These are phyloP conservation scores for Thymus mandschuricus DNA, from an alignment of 257 asterid genomes.

Conservation along the genomic window DNA sequence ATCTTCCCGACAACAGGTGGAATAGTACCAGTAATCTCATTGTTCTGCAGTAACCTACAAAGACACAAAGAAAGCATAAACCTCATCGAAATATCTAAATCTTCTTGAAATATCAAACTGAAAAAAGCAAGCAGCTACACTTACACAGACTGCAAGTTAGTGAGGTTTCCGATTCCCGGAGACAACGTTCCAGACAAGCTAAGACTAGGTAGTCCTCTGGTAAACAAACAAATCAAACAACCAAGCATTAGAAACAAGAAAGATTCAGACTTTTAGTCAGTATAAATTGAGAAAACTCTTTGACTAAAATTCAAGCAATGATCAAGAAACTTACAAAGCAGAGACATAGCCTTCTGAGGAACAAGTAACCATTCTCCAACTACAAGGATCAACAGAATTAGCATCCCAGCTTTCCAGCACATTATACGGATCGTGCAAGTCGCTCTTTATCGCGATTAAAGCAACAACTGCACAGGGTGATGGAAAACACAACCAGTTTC, in stretches of 20 bases:
- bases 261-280: background rate
- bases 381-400: conserved; percentile 97
- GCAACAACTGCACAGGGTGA: conserved; percentile 73
- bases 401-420: conserved; percentile 91
- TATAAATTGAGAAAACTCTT: background rate
- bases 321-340: conserved; percentile 64
- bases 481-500: background rate
- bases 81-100: background rate
- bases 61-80: background rate
- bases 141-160: conserved; percentile 84
- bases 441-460: conserved; percentile 73
- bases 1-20: conserved; percentile 77
- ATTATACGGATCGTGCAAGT: conserved; percentile 77
- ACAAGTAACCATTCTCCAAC: conserved; percentile 97
- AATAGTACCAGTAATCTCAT: conserved; percentile 74
- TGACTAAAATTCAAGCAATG: background rate
- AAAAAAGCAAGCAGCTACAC: conserved; percentile 29
- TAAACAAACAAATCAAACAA: conserved; percentile 26
- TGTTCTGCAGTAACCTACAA: conserved; percentile 90
- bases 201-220: conserved; percentile 83
- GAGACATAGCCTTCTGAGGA: conserved; percentile 83
- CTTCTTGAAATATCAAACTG: background rate
- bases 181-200: conserved; percentile 85
- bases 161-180: conserved; percentile 82
- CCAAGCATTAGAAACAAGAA: conserved; percentile 21